Evolutionary conservation across 2,329 filamentous ascomycete genomes (phyloP).

Genomic region (Magnaporthiopsis rhizophila): DNA sequence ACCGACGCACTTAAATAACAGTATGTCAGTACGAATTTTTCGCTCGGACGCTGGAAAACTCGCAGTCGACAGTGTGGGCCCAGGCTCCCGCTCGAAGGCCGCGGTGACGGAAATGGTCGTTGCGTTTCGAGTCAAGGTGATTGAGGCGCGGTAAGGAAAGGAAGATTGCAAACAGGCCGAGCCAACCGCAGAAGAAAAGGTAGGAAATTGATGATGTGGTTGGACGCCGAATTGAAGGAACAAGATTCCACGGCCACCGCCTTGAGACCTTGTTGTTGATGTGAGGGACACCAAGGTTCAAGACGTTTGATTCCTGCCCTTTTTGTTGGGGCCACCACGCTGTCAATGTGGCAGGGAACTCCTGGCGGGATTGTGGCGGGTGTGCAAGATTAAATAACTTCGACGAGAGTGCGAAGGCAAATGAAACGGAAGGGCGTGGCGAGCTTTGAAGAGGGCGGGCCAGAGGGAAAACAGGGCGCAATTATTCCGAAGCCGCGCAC

Average conservation of each 20-base stretch:
- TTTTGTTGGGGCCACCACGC: background rate
- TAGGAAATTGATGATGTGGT: background rate
- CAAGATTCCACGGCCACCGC: background rate
- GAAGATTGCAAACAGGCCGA: background rate
- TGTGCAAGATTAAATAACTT: background rate
- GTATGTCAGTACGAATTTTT: background rate
- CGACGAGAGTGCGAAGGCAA: background rate
- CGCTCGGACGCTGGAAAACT: too few species aligned
- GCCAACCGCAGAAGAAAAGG: background rate
- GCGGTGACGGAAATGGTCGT: too few species aligned
- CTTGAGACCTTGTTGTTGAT: background rate
- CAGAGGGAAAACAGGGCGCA: background rate
- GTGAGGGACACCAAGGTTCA: background rate
- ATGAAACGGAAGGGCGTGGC: background rate
- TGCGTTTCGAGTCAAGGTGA: background rate
- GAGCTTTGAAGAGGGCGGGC: too few species aligned
- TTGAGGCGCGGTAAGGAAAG: background rate
- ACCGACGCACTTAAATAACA: background rate
- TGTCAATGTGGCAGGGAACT: background rate
- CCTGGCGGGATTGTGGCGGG: too few species aligned
- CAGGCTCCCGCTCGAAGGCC: too few species aligned
- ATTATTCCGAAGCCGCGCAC: background rate
- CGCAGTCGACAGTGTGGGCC: too few species aligned
- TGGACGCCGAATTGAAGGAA: background rate
- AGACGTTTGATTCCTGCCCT: background rate